Percentiles rank a stretch among this genome's conserved stretches.
Evolutionary conservation across 2,329 filamentous ascomycete genomes (phyloP).

Genomic region (Cladosporium phlei): DNA sequence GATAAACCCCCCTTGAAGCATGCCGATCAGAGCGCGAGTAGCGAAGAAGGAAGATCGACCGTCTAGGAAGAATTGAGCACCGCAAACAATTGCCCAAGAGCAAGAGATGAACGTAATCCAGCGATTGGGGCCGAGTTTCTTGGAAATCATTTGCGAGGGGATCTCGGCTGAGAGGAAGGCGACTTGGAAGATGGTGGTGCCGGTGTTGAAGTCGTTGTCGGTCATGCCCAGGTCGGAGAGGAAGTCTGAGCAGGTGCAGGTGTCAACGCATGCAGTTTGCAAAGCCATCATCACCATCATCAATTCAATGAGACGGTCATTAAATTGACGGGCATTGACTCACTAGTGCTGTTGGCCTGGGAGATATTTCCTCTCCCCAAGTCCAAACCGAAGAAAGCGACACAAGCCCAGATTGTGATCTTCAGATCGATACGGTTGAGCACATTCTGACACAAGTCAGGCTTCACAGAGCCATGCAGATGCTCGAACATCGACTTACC

Average conservation of each 20-base stretch:
- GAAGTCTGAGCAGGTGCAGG: conserved; percentile 33
- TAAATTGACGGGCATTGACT: conserved; percentile 50
- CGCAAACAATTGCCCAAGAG: conserved; percentile 46
- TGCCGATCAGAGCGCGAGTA: conserved; percentile 40
- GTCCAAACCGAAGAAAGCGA: conserved; percentile 16
- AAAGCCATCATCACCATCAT: conserved; percentile 54
- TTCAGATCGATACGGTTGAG: conserved; percentile 20
- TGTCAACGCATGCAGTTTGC: conserved; percentile 8
- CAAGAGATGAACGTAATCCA: conserved; percentile 60
- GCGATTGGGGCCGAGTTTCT: conserved; percentile 42
- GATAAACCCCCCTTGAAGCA: conserved; percentile 48
- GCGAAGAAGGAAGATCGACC: conserved; percentile 40
- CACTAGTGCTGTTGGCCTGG: conserved; percentile 27
- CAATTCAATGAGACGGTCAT: conserved; percentile 57
- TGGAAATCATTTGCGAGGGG: conserved; percentile 38
- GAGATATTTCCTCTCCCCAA: not conserved
- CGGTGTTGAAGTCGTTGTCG: conserved; percentile 47
- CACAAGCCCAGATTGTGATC: conserved; percentile 24
- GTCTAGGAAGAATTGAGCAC: conserved; percentile 57
- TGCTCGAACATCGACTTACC: conserved; percentile 23
- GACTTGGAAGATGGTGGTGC: conserved; percentile 63
- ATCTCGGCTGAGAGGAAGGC: conserved; percentile 63
- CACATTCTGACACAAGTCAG: conserved; percentile 38
- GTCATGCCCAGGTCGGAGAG: conserved; percentile 49
- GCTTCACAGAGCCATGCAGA: conserved; percentile 40